A percentile compares a stretch with the other conserved stretches of the same genome.
These are phyloP conservation scores for Auricularia cornea DNA, from an alignment of 768 basidiomycete genomes.

Conservation along the genomic window DNA sequence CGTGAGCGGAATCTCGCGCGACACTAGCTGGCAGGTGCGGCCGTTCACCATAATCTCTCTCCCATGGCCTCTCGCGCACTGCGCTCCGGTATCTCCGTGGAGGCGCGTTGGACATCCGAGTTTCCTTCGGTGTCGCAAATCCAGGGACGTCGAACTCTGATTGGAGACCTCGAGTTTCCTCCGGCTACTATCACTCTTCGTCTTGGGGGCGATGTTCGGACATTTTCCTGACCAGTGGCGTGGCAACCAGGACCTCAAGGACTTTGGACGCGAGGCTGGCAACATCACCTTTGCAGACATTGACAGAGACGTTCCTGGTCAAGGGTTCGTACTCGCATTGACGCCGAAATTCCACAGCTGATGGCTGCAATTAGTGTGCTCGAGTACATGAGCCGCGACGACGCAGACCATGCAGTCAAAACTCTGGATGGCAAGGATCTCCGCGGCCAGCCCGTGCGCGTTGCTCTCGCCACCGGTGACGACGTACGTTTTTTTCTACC, in stretches of 20 bases:
- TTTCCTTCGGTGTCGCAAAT: background rate
- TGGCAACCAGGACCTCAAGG: constrained; percentile 77
- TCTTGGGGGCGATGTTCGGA: constrained; percentile 3
- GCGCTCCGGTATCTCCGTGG: constrained; percentile 10
- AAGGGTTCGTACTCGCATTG: constrained; percentile 58
- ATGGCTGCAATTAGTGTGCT: constrained; percentile 52
- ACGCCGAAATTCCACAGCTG: background rate
- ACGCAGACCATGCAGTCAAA: constrained; percentile 89
- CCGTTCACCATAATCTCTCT: constrained; percentile 20
- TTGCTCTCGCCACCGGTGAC: constrained; percentile 42
- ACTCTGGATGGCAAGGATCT: constrained; percentile 82
- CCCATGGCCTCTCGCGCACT: constrained; percentile 13
- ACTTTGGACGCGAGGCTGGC: constrained; percentile 91
- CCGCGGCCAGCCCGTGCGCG: constrained; percentile 71
- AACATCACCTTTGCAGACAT: constrained; percentile 93
- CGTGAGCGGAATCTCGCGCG: constrained; percentile 83
- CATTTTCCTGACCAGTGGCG: constrained; percentile 2
- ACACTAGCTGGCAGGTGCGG: constrained; percentile 99
- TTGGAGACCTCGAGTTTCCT: background rate
- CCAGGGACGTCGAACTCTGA: too few relatives aligned
- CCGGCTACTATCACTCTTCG: background rate
- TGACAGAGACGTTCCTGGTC: constrained; percentile 74
- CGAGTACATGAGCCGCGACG: constrained; percentile 81
- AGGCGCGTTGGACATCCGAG: background rate
- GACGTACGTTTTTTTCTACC: background rate